phyloP scores from a whole-genome alignment of 106 monocot genomes.

The Allium fistulosum region DNA sequence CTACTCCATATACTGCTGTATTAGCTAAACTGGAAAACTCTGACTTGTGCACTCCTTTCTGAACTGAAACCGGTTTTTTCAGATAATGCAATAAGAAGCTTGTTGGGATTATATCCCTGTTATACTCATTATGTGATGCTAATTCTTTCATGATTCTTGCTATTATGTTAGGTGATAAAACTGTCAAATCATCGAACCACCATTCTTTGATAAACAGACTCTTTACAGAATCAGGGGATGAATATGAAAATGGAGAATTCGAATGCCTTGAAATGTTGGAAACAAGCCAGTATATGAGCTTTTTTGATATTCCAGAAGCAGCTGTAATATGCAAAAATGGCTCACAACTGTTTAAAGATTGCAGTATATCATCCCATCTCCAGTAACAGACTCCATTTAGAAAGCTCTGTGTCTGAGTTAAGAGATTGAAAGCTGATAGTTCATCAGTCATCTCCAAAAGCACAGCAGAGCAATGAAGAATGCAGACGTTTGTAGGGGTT shows the following conservation, averaged over 20 bases:
- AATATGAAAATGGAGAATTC: constrained; percentile 12
- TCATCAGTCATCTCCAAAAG: constrained; percentile 52
- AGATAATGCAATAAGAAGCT: constrained; percentile 68
- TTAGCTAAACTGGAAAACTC: constrained; percentile 48
- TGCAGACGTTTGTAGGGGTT: constrained; percentile 30
- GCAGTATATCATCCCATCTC: constrained; percentile 56
- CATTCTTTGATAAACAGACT: constrained; percentile 40
- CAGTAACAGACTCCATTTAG: constrained; percentile 58
- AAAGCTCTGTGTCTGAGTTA: constrained; percentile 40
- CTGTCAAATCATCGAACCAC: constrained; percentile 65
- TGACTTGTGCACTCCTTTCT: neutral
- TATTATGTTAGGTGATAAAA: constrained; percentile 32
- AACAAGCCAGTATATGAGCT: constrained; percentile 43
- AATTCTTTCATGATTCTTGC: constrained; percentile 37
- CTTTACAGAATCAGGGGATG: constrained; percentile 26
- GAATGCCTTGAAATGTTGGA: constrained; percentile 46
- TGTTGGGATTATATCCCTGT: constrained; percentile 51
- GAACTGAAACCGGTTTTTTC: neutral
- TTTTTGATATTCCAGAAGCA: constrained; percentile 38
- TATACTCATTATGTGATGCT: constrained; percentile 37
- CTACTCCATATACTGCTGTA: constrained; percentile 72
- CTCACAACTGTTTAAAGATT: constrained; percentile 44
- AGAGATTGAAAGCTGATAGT: constrained; percentile 20
- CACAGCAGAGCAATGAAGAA: constrained; percentile 45
- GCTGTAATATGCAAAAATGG: constrained; percentile 29